phyloP scores from a whole-genome alignment of 1,139 yeast species.

The Pichia sp. region DNA sequence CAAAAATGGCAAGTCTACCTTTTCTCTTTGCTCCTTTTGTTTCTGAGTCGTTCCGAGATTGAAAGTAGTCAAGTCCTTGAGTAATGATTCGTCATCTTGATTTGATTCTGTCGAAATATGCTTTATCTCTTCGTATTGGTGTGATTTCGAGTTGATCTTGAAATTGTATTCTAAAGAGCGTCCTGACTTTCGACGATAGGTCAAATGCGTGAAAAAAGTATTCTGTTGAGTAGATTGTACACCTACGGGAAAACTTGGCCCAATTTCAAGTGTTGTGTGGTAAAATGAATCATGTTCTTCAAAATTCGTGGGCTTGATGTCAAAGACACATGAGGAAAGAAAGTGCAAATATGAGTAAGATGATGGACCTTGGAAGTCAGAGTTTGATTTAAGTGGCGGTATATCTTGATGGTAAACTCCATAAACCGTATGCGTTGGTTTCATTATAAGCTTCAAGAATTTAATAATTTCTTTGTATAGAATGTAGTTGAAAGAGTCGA shows the following conservation, averaged over 20 bases:
- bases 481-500: constrained; percentile 64
- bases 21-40: constrained; percentile 74
- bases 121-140: constrained; percentile 39
- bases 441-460: constrained; percentile 52
- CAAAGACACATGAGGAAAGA: constrained; percentile 69
- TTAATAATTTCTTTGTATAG: constrained; percentile 44
- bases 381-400: constrained; percentile 40
- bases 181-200: constrained; percentile 80
- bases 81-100: constrained; percentile 41
- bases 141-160: constrained; percentile 47
- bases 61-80: constrained; percentile 80
- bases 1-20: constrained; percentile 82
- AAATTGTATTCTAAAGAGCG: constrained; percentile 59
- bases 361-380: constrained; percentile 16
- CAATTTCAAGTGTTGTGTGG: constrained; percentile 34
- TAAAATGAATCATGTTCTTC: constrained; percentile 45
- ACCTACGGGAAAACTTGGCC: constrained; percentile 42
- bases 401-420: constrained; percentile 59
- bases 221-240: constrained; percentile 38
- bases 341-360: constrained; percentile 40
- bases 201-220: constrained; percentile 46
- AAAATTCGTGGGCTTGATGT: constrained; percentile 41
- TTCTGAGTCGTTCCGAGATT: constrained; percentile 70
- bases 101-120: constrained; percentile 31
- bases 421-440: constrained; percentile 50